Base-by-base conservation (phyloP, 1,139 yeast species). In the Candida sojae region DNA sequence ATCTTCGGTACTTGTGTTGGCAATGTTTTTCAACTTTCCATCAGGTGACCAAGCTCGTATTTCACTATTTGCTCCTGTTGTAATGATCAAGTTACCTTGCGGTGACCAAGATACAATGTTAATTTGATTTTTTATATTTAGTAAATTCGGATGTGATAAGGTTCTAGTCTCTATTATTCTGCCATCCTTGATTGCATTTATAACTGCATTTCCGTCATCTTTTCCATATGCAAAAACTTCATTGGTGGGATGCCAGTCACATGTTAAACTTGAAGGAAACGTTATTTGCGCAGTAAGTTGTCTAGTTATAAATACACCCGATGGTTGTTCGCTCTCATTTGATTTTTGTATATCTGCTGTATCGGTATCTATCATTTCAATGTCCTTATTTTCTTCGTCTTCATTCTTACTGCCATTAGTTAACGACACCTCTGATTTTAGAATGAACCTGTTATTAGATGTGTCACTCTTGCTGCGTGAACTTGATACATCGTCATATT, bases 41-140 rank as follows among this genome's bases (percentile, higher is more conserved):
- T 81, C 84, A 0, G 80, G 76, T 17, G 82, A 75, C 93, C 93
- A 87, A 11, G 86, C 71, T 48, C 90, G 67, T 11, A 87, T 59
- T 56, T 86, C 92, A 13, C 93, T 92, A 54, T 73, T 73, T 43
- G 76, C 78, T 2, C 81, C 78, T 0, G 82, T 83, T 0, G 90
- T 84, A 9, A 83, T 67, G 3, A 86, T 63, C 11, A 73, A 57
- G 47, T 77, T 70, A 0, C 92, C 92, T 49, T 68, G 68, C 1
- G 86, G 86, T 2, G 88, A 75, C 92, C 92, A 87, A 4, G 81
- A 66, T 2, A 85, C 68, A 2, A 74, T 63, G 12, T 82, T 75
- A 17, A 74, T 63, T 29, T 66, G 68, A 52, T 65, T 66, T 29
- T 60, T 54, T 1, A 53, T 45, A 13, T 58, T 49, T 17, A 59